Evolutionary conservation across 2,329 filamentous ascomycete species (phyloP), one percentile per base, ranked within the genome.

Genomic region (Periconia macrospinosa): DNA sequence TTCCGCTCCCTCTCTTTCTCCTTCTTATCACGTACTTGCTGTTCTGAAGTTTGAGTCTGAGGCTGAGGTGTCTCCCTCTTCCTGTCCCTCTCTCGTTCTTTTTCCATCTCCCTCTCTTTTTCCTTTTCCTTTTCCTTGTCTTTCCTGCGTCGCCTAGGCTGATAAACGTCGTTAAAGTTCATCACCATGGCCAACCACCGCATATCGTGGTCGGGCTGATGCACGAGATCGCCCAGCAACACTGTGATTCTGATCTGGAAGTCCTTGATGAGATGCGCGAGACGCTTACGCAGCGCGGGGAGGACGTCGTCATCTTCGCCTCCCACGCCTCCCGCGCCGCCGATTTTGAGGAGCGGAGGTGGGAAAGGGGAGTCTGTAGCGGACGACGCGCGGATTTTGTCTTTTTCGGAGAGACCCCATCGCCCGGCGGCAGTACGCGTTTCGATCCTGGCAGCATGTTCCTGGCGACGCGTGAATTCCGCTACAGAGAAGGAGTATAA

Each of bases 81-180:
- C 8, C 23, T 3, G 23, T 27, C 23, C 8, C 8, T 27, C 23
- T 27, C 23, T 27, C 23, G 23, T 27, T 27, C 23, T 27, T 8
- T 27, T 27, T 68, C 37, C 68, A 63, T 57, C 65, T 27, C 23
- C 23, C 8, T 71, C 2, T 69, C 67, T 46, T 65, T 68, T 15
- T 70, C 66, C 2, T 57, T 55, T 49, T 63, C 65, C 57, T 66
- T 67, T 13, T 63, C 65, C 3, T 56, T 57, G 45, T 70, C 66
- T 54, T 82, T 76, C 75, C 86, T 86, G 71, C 87, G 83, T 65
- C 86, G 81, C 43, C 87, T 84, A 14, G 91, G 90, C 74, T 90
- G 85, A 74, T 97, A 97, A 23, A 96, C 90, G 71, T 97, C 93
- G 75, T 99, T 99, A 76, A 97, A 99, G 76, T 97, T 99, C 91